Evolutionary conservation across 2,329 filamentous ascomycete species (phyloP), one percentile per base, ranked within the genome.

Genomic region (Calonectria pseudoreteaudii): DNA sequence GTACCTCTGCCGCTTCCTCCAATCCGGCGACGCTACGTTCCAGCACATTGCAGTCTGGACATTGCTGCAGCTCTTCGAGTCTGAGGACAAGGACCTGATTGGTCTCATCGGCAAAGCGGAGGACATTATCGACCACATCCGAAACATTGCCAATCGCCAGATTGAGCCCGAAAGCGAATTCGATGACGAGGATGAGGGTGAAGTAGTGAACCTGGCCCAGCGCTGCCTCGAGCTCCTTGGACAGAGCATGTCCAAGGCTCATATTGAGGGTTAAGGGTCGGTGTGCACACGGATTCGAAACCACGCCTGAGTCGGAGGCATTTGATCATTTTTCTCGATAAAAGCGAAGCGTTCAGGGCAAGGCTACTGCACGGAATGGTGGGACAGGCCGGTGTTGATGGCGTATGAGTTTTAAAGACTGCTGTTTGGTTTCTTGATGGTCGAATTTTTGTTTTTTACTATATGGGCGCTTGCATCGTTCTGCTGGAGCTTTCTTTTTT

Each of bases 21-120:
- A 94, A 56, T 98, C 95, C 76, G 96, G 96, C 50, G 97, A 99
- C 82, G 93, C 97, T 0, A 99, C 97, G 0, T 99, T 99, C 89
- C 97, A 99, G 85, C 97, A 99, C 83, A 99, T 99, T 82, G 97
- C 97, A 66, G 98, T 98, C 76, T 99, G 97, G 97, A 99, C 97
- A 1, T 87, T 99, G 62, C 90, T 99, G 4, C 97, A 99, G 83
- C 90, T 99, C 4, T 93, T 99, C 66, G 97, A 99, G 85, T 98
- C 96, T 0, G 96, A 98, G 83, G 96, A 99, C 83, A 93, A 94
- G 85, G 93, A 92, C 70, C 89, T 99, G n/a, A 94, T 98, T 76
- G 93, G 93, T 65, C 92, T 95, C 64, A 98, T 99, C 79, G 93
- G 94, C 80, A 94, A 96, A 82, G 96, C 95, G 2, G 94, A 96